Evolutionary conservation across 1,284 basidiomycete genomes (phyloP).

Genomic region (Malassezia globosa): DNA sequence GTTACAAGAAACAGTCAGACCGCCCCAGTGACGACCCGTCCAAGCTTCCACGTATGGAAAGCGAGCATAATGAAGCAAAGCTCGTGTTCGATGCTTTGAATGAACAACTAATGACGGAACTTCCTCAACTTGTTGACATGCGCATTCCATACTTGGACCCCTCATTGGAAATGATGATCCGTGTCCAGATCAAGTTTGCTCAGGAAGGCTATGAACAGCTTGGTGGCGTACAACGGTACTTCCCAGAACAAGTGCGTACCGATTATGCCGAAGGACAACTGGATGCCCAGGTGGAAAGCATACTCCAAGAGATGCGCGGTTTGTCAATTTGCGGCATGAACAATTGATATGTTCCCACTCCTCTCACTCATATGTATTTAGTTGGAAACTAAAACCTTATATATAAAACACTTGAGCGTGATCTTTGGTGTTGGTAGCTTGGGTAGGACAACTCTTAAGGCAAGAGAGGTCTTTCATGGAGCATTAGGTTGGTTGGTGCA

Average conservation of each 20-base stretch:
- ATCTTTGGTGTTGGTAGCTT: too few species aligned
- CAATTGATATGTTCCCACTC: constrained; percentile 12
- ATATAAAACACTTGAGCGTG: too few species aligned
- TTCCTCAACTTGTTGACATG: constrained; percentile 84
- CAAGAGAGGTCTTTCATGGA: too few species aligned
- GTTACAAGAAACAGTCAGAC: constrained; percentile 64
- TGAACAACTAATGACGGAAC: constrained; percentile 75
- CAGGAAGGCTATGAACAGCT: constrained; percentile 97
- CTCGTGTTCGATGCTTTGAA: constrained; percentile 89
- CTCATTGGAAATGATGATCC: constrained; percentile 90
- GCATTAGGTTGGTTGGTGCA: too few species aligned
- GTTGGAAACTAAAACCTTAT: too few species aligned
- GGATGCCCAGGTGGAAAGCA: constrained; percentile 68
- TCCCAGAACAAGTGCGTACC: constrained; percentile 40
- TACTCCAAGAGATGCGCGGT: constrained; percentile 90
- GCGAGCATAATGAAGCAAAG: constrained; percentile 84
- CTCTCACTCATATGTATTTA: too few species aligned
- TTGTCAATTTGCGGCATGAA: constrained; percentile 59
- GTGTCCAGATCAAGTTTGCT: constrained; percentile 91
- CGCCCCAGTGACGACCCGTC: constrained; percentile 88
- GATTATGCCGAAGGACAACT: constrained; percentile 94
- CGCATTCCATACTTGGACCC: constrained; percentile 96
- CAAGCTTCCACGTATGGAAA: constrained; percentile 81
- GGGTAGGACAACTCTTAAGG: too few species aligned
- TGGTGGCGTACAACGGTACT: constrained; percentile 80